Evolutionary conservation across 2,329 filamentous ascomycete species (phyloP), one percentile per base, ranked within the genome.

Genomic region (Microdochium nivale): DNA sequence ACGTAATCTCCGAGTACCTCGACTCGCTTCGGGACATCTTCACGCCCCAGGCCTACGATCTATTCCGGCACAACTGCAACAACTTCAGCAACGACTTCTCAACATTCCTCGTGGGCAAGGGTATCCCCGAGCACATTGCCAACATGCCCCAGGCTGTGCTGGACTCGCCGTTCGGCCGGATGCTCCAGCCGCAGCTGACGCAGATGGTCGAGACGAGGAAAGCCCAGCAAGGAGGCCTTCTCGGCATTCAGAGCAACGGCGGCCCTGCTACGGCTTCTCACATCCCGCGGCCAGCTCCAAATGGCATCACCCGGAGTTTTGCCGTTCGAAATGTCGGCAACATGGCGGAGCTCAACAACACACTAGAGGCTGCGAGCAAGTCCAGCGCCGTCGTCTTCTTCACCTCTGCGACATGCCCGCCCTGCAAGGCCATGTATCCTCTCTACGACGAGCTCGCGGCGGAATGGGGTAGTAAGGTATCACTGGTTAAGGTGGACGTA

Each of bases 71-170:
- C 69, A 99, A 99, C 65, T 97, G 92, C 74, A 99, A 97, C 72
- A 96, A 96, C 68, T 99, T 97, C 68, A 89, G 88, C 3, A 92
- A 97, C 63, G 90, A 96, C 55, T 85, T 97, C 58, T 76, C 89
- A 56, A 94, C 88, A 67, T 97, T 97, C 56, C 75, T 97, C 0
- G 74, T 96, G 1, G 92, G 94, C 23, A 87, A 84, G 59, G 88
- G 89, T 2, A 97, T 97, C 54, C 94, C 94, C 0, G 79, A 84
- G 1, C 84, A 95, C 60, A 97, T 99, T 58, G 80, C 82, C 27
- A 89, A 86, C 58, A 84, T 97, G 64, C 92, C 92, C 0, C 79
- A 90, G 61, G 87, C 85, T 1, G 91, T 97, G 9, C 76, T 97
- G 13, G 83, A 87, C 53, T 94, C 90, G 0, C 90, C 90, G 0